Evolutionary conservation across 1,284 basidiomycete species (phyloP).

Genomic region (Cerioporus squamosus): DNA sequence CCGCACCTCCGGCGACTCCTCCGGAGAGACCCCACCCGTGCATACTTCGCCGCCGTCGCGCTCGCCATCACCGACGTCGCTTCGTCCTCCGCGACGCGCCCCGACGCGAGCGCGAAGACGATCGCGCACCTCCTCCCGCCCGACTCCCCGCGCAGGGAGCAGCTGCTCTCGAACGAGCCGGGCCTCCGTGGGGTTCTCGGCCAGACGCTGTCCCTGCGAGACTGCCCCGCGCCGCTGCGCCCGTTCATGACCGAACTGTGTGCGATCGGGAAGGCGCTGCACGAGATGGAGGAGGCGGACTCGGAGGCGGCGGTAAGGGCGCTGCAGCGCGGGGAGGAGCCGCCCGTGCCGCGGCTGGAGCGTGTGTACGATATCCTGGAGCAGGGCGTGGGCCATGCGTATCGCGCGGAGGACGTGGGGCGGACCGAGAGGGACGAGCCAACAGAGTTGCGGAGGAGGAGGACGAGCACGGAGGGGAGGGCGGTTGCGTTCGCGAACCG

Average conservation of each 20-base stretch:
- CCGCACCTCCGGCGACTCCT: conserved; percentile 59
- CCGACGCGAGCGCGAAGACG: conserved; percentile 4
- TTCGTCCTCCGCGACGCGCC: conserved; percentile 44
- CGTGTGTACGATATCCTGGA: conserved; percentile 62
- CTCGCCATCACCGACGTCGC: conserved; percentile 75
- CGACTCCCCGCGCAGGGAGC: background rate
- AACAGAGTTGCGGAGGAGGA: conserved; percentile 24
- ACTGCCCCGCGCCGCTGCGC: conserved; percentile 62
- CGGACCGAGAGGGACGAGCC: conserved; percentile 9
- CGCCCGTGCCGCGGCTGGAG: conserved; percentile 61
- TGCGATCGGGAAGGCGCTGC: conserved; percentile 55
- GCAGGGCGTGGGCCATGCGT: conserved; percentile 52
- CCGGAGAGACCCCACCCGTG: conserved; percentile 63
- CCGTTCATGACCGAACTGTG: conserved; percentile 74
- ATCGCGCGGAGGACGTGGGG: conserved; percentile 3
- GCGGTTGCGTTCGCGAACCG: conserved; percentile 73
- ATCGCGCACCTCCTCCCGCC: conserved; percentile 16
- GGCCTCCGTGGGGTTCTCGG: conserved; percentile 63
- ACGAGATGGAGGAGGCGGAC: conserved; percentile 61
- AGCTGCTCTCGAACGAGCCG: conserved; percentile 39
- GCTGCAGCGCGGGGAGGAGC: conserved; percentile 47
- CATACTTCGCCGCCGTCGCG: conserved; percentile 77
- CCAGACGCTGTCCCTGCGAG: conserved; percentile 48
- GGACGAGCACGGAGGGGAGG: conserved; percentile 52
- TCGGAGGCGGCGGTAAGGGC: conserved; percentile 53